Evolutionary conservation across 1,139 yeast species (phyloP), one percentile per base, ranked within the genome.

Genomic region (Yamadazyma spencermartinsiae): DNA sequence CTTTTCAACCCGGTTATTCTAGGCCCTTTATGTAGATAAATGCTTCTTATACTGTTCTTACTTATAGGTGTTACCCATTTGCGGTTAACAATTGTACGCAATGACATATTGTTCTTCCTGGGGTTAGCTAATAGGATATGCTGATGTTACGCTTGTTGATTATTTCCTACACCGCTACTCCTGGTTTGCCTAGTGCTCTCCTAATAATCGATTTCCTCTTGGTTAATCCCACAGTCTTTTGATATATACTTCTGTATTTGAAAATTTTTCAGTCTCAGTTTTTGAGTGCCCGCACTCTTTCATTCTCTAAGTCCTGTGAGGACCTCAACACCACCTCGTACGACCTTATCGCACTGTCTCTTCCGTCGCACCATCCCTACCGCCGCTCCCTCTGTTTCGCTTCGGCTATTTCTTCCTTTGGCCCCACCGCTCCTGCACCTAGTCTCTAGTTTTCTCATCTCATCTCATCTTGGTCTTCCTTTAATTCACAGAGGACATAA

Each of bases 1-100:
- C 84, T 80, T 49, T 82, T 78, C 51, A 87, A 72, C 33, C 95
- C 96, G 40, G 81, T 76, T 36, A 82, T 81, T 55, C 88, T 72
- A 7, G 74, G 63, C 3, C 88, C 86, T 41, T 75, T 68, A 53
- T 79, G 82, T 43, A 80, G 49, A 45, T 63, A 63, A 26, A 63
- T 47, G 16, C 38, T 41, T 45, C 68, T 54, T 20, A 34, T 32
- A 19, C 23, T 23, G 26, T 6, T 23, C n/a, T 11, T 23, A 12
- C 12, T 23, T 23, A 23, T 23, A 11, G 26, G 9, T 4, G n/a
- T 27, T 8, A 8, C 30, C 18, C n/a, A 6, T 27, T 27, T 5
- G 18, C 10, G 15, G 30, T 15, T 13, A 7, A 27, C 5, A 13
- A 27, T 5, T 27, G 30, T n/a, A 27, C 18, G 30, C n/a, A 27